phyloP scores from a whole-genome alignment of 345 rosid species.

The Citrus australasica region DNA sequence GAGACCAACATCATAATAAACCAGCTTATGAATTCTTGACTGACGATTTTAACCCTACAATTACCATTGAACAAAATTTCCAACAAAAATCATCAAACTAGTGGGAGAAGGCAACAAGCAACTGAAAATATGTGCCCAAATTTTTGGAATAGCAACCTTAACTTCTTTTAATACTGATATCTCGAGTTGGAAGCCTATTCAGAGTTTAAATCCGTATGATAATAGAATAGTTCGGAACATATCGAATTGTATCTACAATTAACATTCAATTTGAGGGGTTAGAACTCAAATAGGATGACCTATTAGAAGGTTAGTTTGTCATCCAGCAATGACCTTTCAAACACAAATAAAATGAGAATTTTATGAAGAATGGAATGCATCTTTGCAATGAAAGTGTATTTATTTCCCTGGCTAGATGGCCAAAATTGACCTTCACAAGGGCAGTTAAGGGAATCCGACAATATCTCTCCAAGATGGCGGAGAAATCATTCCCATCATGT shows the following conservation, averaged over 20 bases:
- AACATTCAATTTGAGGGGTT: too few relatives aligned
- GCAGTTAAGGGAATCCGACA: neutral
- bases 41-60: neutral
- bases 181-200: too few relatives aligned
- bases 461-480: neutral
- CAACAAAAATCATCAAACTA: neutral
- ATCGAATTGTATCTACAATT: too few relatives aligned
- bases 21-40: neutral
- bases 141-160: neutral
- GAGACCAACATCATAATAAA: neutral
- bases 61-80: neutral
- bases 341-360: neutral
- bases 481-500: conserved; percentile 39
- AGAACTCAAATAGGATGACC: too few relatives aligned
- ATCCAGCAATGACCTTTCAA: neutral
- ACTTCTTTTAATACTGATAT: too few relatives aligned
- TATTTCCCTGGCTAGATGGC: neutral
- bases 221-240: too few relatives aligned
- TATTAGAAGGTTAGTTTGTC: too few relatives aligned
- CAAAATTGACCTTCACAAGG: neutral
- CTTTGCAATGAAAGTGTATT: neutral
- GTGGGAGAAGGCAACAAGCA: neutral
- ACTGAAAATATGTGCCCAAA: neutral
- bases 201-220: too few relatives aligned
- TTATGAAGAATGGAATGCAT: too few relatives aligned